Evolutionary conservation across 2,329 filamentous ascomycete species (phyloP), one percentile per base, ranked within the genome.

Genomic region (Pseudogymnoascus pannorum): DNA sequence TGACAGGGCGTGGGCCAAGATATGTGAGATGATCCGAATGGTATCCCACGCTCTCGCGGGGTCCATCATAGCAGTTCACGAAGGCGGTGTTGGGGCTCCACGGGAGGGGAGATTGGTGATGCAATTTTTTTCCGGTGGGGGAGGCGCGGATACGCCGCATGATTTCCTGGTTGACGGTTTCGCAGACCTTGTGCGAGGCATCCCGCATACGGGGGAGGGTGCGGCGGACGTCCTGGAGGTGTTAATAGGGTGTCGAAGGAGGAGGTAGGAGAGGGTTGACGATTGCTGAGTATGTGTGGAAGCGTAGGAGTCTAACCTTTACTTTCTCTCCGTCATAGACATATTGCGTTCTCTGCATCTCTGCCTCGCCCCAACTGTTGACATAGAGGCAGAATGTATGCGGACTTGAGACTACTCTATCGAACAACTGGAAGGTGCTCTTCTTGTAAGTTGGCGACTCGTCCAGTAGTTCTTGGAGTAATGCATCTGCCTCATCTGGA

Each of bases 21-120:
- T 97, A 97, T 0, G 93, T 97, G 14, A 97, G 79, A 68, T 96
- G 90, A 71, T 99, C 94, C 35, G 89, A 87, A 74, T 99, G 94
- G 75, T 91, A 97, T 31, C 94, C 94, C 0, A 97, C 92, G 64
- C 81, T 91, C 75, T 97, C 85, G 9, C 85, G 79, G 0, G 85
- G 87, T 0, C 92, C 92, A 68, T 87, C 79, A 73, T 99, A 99
- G 76, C 91, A 96, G 73, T 99, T 99, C 14, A 96, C 92, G 70
- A 97, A 93, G 0, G 92, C 91, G 0, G 91, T 91, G 70, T 97
- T 97, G 8, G 93, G 90, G 7, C 78, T 77, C 92, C 93, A 97
- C 0, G 80, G 75, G 0, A 81, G 74, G 0, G 90, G 82, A 0
- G 87, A 88, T 70, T 97, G 92, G 67, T 89, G 63, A 67, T 81